Base-by-base conservation (phyloP, 2,329 filamentous ascomycete species). In the Trichoderma polysporum region DNA sequence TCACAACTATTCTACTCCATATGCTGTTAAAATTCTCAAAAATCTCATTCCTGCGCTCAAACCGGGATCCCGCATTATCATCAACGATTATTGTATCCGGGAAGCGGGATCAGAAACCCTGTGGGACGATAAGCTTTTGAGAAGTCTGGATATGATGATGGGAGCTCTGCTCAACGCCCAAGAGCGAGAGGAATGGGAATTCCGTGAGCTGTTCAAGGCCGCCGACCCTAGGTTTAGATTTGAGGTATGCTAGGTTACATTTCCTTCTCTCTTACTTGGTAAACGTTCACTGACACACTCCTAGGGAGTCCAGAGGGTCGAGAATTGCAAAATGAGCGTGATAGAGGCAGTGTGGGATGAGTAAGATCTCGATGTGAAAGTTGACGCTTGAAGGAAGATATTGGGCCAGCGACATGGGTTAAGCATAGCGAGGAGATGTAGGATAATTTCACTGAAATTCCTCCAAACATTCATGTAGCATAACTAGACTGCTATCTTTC, bases 1-100 rank as follows among this genome's bases (percentile, higher is more conserved):
- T 8, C 86, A 90, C 73, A 87, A 89, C 76, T 87, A 86, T 77
- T 83, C 85, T 0, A 86, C 86, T 15, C 80, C 81, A 2, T 84
- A 86, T 64, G 81, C 81, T 4, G 72, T 83, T 52, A 78, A 79
- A 52, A 83, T 88, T 45, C 75, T 85, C 41, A 79, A 79, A 68
- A 81, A 80, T 22, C 77, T 88, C 9, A 75, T 86, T 2, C 85
- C 86, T 1, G 82, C 85, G 37, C 75, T 88, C 60, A 85, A 88
- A 74, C 81, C 84, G 1, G 82, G 87, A 19, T 80, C 85, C 12
- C 77, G 81, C 56, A 73, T 89, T 52, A 64, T 80, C 59, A 81
- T 82, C 63, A 82, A 82, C 66, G 79, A 82, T 66, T 78, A 83
- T 69, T 84, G 82, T 69, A 73, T 84, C 2, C 74, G 77, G 0